Evolutionary conservation across 768 basidiomycete species (phyloP).

Genomic region (Trametes cubensis): DNA sequence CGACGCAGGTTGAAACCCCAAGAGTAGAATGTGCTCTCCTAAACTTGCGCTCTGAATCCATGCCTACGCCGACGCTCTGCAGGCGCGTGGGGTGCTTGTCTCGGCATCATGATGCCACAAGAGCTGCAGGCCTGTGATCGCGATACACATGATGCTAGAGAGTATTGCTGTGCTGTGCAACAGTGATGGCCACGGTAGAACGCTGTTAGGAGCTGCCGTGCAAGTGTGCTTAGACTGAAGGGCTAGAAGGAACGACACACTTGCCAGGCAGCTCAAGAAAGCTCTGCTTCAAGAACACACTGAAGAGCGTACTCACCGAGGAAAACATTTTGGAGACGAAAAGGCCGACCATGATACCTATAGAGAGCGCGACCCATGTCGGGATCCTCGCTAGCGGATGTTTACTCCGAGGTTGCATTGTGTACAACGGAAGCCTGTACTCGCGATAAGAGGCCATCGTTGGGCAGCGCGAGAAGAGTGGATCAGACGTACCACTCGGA

Average conservation of each 20-base stretch:
- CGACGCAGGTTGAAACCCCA: background rate
- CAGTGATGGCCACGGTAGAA: too few species aligned
- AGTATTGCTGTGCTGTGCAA: slow-evolving; percentile 52
- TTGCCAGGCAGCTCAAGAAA: too few species aligned
- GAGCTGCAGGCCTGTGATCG: background rate
- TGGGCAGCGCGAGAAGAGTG: slow-evolving; percentile 5
- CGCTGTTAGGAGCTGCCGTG: too few species aligned
- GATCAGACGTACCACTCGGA: slow-evolving; percentile 13
- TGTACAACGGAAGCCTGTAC: slow-evolving; percentile 11
- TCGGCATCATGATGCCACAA: background rate
- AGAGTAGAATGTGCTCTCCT: background rate
- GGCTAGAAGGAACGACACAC: too few species aligned
- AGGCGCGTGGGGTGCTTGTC: background rate
- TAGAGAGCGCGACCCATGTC: slow-evolving; percentile 33
- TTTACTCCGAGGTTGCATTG: slow-evolving; percentile 32
- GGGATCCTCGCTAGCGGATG: slow-evolving; percentile 33
- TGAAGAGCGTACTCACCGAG: slow-evolving; percentile 24
- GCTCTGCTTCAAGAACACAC: background rate
- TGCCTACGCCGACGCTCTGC: too few species aligned
- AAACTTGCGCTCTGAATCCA: too few species aligned
- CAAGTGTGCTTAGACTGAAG: too few species aligned
- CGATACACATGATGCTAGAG: background rate
- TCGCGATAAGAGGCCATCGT: slow-evolving; percentile 17
- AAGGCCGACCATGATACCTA: slow-evolving; percentile 34
- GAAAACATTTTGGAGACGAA: slow-evolving; percentile 31